Percentiles rank a stretch among this genome's conserved stretches.
These are phyloP conservation scores for Rhexocercosporidium sp. DNA, from an alignment of 2,329 filamentous ascomycete species.

Conservation along the genomic window DNA sequence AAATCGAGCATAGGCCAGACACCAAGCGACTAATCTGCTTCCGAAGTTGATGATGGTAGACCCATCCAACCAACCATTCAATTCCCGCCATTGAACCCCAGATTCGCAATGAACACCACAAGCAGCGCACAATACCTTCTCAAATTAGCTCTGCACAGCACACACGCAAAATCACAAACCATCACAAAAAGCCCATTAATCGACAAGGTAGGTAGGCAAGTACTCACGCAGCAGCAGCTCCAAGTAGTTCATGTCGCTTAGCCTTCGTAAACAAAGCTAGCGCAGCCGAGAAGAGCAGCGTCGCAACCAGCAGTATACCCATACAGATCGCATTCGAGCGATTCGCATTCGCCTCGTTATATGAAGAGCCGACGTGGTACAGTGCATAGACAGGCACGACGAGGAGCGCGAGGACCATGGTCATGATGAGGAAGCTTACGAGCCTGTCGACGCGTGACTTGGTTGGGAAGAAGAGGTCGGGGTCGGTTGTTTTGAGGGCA, in stretches of 20 bases:
- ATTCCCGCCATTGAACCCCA: neutral
- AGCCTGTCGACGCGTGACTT: conserved; percentile 16
- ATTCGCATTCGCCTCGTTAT: neutral
- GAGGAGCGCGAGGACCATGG: conserved; percentile 23
- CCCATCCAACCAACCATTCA: no score
- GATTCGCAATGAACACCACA: conserved; percentile 33
- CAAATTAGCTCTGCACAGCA: no score
- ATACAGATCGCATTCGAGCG: conserved; percentile 25
- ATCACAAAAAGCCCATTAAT: no score
- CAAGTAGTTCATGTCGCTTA: conserved; percentile 37
- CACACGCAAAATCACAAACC: no score
- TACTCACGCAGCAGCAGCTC: conserved; percentile 37
- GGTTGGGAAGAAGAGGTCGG: conserved; percentile 9
- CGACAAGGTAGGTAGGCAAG: no score
- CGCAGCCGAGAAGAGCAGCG: conserved; percentile 30
- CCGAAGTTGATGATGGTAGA: no score
- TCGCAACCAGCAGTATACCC: conserved; percentile 31
- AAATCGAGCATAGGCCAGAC: no score
- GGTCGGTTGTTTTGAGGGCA: conserved; percentile 14
- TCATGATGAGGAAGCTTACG: conserved; percentile 24
- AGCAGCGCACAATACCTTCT: conserved; percentile 33
- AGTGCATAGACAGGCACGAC: conserved; percentile 30
- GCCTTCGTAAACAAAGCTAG: conserved; percentile 34
- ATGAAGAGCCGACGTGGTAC: conserved; percentile 15
- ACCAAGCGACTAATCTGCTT: no score